Evolutionary conservation across 148 eudicot species (phyloP).

Genomic region (Fagopyrum tataricum): DNA sequence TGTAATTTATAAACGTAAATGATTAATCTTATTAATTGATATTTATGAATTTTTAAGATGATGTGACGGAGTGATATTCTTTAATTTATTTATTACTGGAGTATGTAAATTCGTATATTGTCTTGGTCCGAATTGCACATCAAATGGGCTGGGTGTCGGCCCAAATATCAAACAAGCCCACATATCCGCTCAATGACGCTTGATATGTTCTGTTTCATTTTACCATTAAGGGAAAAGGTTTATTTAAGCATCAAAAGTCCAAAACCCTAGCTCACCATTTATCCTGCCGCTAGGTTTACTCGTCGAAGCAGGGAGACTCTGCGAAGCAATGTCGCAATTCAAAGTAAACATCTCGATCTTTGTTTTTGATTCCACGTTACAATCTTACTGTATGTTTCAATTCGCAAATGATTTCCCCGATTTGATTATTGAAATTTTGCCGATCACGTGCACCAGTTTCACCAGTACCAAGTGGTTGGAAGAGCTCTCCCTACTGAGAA

Average conservation of each 20-base stretch:
- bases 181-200: background rate
- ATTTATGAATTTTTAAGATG: too few species aligned
- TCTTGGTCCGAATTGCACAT: too few species aligned
- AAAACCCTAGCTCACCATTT: constrained; percentile 5
- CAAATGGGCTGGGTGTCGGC: background rate
- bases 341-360: constrained; percentile 1
- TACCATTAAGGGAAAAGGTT: background rate
- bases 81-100: too few species aligned
- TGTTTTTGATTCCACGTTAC: background rate
- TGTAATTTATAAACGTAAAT: too few species aligned
- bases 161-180: background rate
- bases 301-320: background rate
- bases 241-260: constrained; percentile 13
- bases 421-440: background rate
- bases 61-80: too few species aligned
- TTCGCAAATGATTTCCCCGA: background rate
- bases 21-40: too few species aligned
- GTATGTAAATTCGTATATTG: too few species aligned
- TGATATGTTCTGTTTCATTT: background rate
- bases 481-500: constrained; percentile 72
- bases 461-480: constrained; percentile 87
- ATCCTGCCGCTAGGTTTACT: background rate
- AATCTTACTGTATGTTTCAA: background rate
- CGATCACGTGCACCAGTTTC: constrained; percentile 35
- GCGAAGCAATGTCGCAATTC: background rate